These are phyloP conservation scores for Fusarium dlaminii DNA, from an alignment of 2,329 filamentous ascomycete genomes.

Conservation along the genomic window DNA sequence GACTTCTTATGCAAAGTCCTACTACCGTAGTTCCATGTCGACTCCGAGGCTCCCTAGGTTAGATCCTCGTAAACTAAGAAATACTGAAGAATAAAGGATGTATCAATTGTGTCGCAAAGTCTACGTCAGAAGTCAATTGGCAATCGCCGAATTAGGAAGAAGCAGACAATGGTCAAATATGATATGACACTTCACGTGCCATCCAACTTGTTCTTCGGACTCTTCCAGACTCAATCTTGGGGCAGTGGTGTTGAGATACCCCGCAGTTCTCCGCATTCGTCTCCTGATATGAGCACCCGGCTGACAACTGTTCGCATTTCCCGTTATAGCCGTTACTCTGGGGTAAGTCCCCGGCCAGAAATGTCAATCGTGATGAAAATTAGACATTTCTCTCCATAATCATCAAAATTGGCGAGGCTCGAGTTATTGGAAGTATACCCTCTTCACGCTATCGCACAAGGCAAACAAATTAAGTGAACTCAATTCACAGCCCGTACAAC, in stretches of 20 bases:
- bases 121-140: neutral
- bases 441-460: too few relatives aligned
- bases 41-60: neutral
- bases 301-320: neutral
- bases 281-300: neutral
- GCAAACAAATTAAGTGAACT: fast-evolving
- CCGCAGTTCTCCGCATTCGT: neutral
- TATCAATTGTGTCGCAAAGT: fast-evolving
- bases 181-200: neutral
- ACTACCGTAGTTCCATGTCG: fast-evolving
- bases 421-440: fast-evolving
- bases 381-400: neutral
- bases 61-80: too few relatives aligned
- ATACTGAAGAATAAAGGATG: neutral
- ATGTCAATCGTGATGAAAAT: neutral
- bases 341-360: neutral
- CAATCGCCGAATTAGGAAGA: neutral
- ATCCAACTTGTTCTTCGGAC: neutral
- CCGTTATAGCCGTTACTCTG: neutral
- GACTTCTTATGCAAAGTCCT: neutral
- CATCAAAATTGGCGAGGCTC: neutral
- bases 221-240: neutral
- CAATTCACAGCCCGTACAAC: neutral
- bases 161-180: fast-evolving
- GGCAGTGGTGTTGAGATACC: neutral